Base-by-base conservation (phyloP, 2,329 filamentous ascomycete genomes). In the Aspergillus sp. region DNA sequence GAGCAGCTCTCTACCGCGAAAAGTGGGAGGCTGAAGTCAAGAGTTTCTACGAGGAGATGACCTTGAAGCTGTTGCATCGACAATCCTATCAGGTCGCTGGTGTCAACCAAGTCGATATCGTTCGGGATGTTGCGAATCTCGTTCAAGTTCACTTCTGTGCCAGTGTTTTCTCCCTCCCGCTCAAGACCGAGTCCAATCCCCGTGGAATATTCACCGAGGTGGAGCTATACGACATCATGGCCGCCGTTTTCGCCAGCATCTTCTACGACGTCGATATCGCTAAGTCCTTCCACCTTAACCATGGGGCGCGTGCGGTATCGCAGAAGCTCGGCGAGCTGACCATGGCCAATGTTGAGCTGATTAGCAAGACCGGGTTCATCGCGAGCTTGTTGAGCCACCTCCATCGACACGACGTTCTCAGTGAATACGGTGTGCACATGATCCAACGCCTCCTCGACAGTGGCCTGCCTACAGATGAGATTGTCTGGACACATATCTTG, bases 401-500 rank as follows among this genome's bases (percentile, higher is more conserved):
- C 26, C 61, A 64, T 34, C 39, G 55, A 7, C 51, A 58, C 16
- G 58, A 64, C 2, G 48, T 60, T 2, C 59, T 76, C 16, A 64
- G 63, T 27, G 56, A 64, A 33, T 76, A 75, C 45, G 74, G 73
- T 8, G 57, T 64, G 5, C 67, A 74, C 43, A 69, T 77, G 60
- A 71, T 77, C 39, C 52, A 69, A 33, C 64, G 67, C 8, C 57
- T 77, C 7, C 57, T 72, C 12, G 61, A 63, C 24, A 63, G 60
- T 5, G 61, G 64, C 5, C 57, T 66, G 35, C 57, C 64, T 1
- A 51, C 66, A 4, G 55, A 69, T 15, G 63, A 71, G 13, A 59
- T 75, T 15, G 71, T 74, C 17, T 74, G 68, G 66, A 68, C 67
- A 25, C 68, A 75, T 34, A 68, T 77, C 33, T 61, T 78, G 26